These are phyloP conservation scores for Mycocentrospora acerina DNA, from an alignment of 2,329 filamentous ascomycete species.

Conservation along the genomic window DNA sequence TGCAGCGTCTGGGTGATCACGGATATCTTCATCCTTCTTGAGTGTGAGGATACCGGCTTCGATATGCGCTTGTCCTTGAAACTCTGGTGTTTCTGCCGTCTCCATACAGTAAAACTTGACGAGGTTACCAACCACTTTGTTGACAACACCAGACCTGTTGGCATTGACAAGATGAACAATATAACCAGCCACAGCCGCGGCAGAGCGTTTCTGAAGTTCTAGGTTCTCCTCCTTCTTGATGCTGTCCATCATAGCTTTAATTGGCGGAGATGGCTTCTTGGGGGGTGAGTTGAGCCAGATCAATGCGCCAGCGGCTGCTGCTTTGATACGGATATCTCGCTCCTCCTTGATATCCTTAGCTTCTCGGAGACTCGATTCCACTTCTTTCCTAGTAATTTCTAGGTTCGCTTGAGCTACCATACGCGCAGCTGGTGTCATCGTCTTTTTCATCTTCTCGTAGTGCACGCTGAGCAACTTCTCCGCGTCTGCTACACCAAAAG, in stretches of 20 bases:
- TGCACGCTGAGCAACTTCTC: conserved; percentile 85
- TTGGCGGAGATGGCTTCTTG: conserved; percentile 89
- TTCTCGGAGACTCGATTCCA: conserved; percentile 73
- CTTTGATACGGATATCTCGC: conserved; percentile 82
- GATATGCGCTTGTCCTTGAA: conserved; percentile 77
- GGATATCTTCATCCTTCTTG: conserved; percentile 94
- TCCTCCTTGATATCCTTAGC: conserved; percentile 76
- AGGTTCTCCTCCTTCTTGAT: conserved; percentile 92
- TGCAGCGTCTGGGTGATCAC: conserved; percentile 86
- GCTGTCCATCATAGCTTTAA: conserved; percentile 98
- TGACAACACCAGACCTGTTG: conserved; percentile 80
- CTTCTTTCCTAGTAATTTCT: conserved; percentile 71
- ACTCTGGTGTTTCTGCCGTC: conserved; percentile 95
- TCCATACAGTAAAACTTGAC: conserved; percentile 98
- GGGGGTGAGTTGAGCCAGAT: conserved; percentile 85
- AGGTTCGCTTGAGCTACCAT: conserved; percentile 80
- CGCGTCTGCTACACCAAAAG: conserved; percentile 84
- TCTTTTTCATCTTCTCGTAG: conserved; percentile 84
- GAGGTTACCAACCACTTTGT: conserved; percentile 93
- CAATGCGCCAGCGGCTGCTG: conserved; percentile 82
- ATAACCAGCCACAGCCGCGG: conserved; percentile 78
- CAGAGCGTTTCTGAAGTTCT: conserved; percentile 83
- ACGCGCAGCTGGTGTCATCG: conserved; percentile 83
- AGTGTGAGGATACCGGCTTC: conserved; percentile 84
- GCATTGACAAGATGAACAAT: conserved; percentile 83